Base-by-base conservation (phyloP, 202 grass and related monocot genomes). In the Dendrocalamus latiflorus region DNA sequence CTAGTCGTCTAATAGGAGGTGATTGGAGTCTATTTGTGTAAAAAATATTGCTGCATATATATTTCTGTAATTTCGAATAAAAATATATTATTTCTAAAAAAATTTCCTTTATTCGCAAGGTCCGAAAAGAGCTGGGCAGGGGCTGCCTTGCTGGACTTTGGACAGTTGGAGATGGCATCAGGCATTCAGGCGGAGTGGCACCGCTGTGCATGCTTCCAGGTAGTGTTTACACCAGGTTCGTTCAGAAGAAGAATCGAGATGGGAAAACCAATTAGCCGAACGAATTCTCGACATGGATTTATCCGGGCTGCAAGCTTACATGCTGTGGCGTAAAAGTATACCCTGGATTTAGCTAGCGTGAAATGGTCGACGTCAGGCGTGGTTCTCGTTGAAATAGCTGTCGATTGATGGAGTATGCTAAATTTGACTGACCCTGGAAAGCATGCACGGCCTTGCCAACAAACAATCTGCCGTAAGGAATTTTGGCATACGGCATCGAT, bases 21-120 rank as follows among this genome's bases (percentile, higher is more conserved):
- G 28, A 28, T 28, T 28, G 28, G 28, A 28, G 28, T 28, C 1
- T 1, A 28, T 28, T 28, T 30, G 3, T 30, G 30, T 30, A 30
- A 30, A 30, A 30, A 30, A 30, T 30, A 30, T 30, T 30, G 0
- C 0, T 0, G 30, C 0, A 0, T 0, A 3, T 3, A 30, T 30
- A 30, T 30, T 30, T 30, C 3, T 3, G 30, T 30, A 30, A 30
- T 30, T 30, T 30, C 0, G 30, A 30, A 30, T 30, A 3, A 30
- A 30, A 30, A 30, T 30, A 30, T 0, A 30, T 30, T 30, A 30
- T 30, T 30, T 0, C 0, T 3, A 30, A 30, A 30, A 30, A 30
- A 3, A 30, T 30, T 3, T n/a, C n/a, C 30, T 30, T 30, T 30
- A 30, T 30, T 30, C 30, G 2, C 30, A 30, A 22, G 53, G 53